These are phyloP conservation scores for Brassica incana DNA, from an alignment of 345 rosid species.

Conservation along the genomic window DNA sequence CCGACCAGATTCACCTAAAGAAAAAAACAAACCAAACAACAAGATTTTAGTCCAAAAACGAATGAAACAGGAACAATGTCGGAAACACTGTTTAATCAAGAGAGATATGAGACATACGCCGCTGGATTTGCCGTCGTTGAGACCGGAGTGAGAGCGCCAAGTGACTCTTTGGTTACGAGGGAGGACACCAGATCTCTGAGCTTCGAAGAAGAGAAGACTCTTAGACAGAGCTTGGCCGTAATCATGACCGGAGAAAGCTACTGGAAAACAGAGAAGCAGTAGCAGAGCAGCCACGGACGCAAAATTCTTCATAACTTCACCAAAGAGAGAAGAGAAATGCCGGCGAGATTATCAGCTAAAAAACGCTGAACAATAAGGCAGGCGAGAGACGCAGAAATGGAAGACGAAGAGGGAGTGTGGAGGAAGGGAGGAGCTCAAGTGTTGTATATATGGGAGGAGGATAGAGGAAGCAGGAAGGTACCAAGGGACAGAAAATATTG, in stretches of 20 bases:
- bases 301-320: slow-evolving; percentile 26
- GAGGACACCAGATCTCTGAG: slow-evolving; percentile 94
- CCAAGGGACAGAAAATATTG: slow-evolving; percentile 29
- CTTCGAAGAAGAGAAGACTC: slow-evolving; percentile 95
- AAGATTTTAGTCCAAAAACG: not conserved
- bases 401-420: not conserved
- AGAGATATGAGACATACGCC: slow-evolving; percentile 59
- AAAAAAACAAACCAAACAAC: not conserved
- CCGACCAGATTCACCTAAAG: slow-evolving; percentile 90
- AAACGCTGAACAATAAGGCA: slow-evolving; percentile 37
- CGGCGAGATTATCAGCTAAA: slow-evolving; percentile 49
- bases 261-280: slow-evolving; percentile 59
- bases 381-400: slow-evolving; percentile 6
- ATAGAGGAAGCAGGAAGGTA: not conserved
- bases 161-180: slow-evolving; percentile 83
- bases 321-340: slow-evolving; percentile 4
- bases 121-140: slow-evolving; percentile 90
- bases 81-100: not conserved
- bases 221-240: slow-evolving; percentile 88
- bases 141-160: slow-evolving; percentile 94
- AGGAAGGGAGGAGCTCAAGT: not conserved
- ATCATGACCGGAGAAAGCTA: slow-evolving; percentile 78
- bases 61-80: slow-evolving; percentile 18
- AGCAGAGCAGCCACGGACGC: slow-evolving; percentile 49
- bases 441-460: not conserved